phyloP scores from a whole-genome alignment of 352 stramenopile species.

The Phytopythium cucurbitacearum region DNA sequence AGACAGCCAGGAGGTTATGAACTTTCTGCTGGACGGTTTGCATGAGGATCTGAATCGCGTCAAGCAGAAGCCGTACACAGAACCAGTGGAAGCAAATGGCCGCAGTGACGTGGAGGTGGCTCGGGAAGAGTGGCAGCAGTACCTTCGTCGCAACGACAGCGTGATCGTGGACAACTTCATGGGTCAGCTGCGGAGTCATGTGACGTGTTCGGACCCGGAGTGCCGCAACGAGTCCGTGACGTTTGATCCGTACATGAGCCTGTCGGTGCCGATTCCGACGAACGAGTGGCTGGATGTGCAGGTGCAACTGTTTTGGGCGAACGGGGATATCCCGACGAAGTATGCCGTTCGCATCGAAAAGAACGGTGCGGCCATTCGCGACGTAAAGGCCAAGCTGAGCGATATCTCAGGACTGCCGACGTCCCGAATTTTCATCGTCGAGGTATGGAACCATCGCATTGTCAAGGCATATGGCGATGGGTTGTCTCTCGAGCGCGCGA shows the following conservation, averaged over 20 bases:
- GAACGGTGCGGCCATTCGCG: constrained; percentile 34
- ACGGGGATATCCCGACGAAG: constrained; percentile 70
- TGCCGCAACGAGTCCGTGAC: constrained; percentile 81
- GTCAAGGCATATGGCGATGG: constrained; percentile 42
- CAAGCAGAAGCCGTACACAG: constrained; percentile 75
- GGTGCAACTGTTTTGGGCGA: constrained; percentile 70
- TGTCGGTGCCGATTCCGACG: constrained; percentile 86
- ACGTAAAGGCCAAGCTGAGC: constrained; percentile 63
- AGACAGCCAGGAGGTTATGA: constrained; percentile 91
- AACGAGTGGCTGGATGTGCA: constrained; percentile 49
- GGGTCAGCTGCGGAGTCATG: constrained; percentile 83
- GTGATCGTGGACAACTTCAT: constrained; percentile 90
- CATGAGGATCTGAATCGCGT: constrained; percentile 92
- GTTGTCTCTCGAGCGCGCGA: constrained; percentile 40
- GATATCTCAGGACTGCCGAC: constrained; percentile 35
- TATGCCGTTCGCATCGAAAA: constrained; percentile 63
- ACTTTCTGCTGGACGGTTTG: constrained; percentile 89
- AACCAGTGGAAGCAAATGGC: constrained; percentile 65
- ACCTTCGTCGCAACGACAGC: constrained; percentile 90
- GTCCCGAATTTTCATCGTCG: constrained; percentile 59
- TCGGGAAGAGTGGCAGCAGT: constrained; percentile 76
- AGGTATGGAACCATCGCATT: constrained; percentile 70
- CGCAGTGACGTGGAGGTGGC: constrained; percentile 64
- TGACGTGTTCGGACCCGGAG: constrained; percentile 75
- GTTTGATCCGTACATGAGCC: constrained; percentile 89